phyloP scores from a whole-genome alignment of 371 early-diverging fungal genomes.

The Entomophthora muscae region DNA sequence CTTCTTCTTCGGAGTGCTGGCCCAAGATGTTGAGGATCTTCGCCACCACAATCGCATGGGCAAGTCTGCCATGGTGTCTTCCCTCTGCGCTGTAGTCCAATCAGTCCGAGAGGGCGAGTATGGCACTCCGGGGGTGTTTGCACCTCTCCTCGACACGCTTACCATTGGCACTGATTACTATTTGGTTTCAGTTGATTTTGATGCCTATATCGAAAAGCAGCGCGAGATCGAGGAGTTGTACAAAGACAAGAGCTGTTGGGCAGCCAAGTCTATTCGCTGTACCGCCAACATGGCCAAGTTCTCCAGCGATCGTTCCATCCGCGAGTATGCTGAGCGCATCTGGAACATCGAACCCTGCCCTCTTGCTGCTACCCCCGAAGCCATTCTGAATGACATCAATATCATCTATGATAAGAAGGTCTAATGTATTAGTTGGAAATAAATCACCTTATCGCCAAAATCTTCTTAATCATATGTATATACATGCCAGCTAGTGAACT shows the following conservation, averaged over 20 bases:
- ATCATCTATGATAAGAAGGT: not conserved
- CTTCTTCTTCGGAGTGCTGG: slow-evolving; percentile 73
- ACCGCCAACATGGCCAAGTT: slow-evolving; percentile 84
- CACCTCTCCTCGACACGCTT: slow-evolving; percentile 54
- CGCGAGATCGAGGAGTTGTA: slow-evolving; percentile 53
- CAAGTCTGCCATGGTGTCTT: slow-evolving; percentile 42
- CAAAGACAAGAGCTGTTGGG: slow-evolving; percentile 55
- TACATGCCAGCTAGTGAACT: too few relatives aligned
- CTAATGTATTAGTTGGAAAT: too few relatives aligned
- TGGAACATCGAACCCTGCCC: slow-evolving; percentile 48
- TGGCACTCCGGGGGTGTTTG: slow-evolving; percentile 55
- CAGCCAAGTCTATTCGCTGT: slow-evolving; percentile 63
- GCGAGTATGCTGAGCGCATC: slow-evolving; percentile 70
- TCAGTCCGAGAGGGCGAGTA: slow-evolving; percentile 52
- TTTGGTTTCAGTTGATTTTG: slow-evolving; percentile 70
- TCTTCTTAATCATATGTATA: too few relatives aligned
- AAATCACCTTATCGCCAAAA: too few relatives aligned
- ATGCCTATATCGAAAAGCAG: slow-evolving; percentile 58
- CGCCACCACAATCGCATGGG: slow-evolving; percentile 67
- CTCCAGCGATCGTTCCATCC: slow-evolving; percentile 62
- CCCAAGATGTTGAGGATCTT: slow-evolving; percentile 75
- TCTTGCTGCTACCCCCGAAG: not conserved
- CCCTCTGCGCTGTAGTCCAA: slow-evolving; percentile 53
- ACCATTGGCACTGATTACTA: slow-evolving; percentile 73
- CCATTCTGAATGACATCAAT: slow-evolving; percentile 3